Percentiles rank a stretch among this genome's conserved stretches.
These are phyloP conservation scores for Amanita subjunquillea DNA, from an alignment of 768 basidiomycete species.

Conservation along the genomic window DNA sequence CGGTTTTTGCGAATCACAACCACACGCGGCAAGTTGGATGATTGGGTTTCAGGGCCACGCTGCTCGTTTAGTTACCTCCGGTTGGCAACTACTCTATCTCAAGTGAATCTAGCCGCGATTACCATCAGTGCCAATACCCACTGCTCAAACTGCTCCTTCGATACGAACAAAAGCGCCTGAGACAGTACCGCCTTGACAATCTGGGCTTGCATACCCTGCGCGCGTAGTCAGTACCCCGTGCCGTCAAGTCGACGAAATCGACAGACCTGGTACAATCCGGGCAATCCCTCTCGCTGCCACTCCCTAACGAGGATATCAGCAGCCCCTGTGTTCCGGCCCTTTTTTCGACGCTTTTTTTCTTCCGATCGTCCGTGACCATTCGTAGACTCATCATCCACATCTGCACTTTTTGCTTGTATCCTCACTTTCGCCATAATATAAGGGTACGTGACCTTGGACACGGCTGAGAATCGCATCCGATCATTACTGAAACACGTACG, in stretches of 20 bases:
- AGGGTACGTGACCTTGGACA: conserved; percentile 76
- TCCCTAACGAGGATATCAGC: conserved; percentile 66
- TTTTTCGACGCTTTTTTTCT: conserved; percentile 31
- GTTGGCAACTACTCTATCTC: conserved; percentile 6
- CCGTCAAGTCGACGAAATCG: background rate
- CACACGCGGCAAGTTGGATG: background rate
- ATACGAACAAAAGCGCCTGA: conserved; percentile 92
- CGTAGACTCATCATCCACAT: conserved; percentile 35
- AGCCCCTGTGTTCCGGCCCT: conserved; percentile 57
- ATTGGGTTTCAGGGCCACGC: background rate
- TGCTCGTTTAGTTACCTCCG: background rate
- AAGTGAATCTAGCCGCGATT: conserved; percentile 30
- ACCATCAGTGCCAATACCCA: conserved; percentile 72
- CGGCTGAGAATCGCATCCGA: background rate
- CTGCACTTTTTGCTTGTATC: conserved; percentile 75
- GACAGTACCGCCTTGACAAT: conserved; percentile 92
- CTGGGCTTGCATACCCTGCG: conserved; percentile 91
- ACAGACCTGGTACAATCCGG: conserved; percentile 93
- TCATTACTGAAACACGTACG: conserved; percentile 35
- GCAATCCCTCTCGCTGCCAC: conserved; percentile 65
- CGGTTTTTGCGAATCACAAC: background rate
- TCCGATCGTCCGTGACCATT: conserved; percentile 27
- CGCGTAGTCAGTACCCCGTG: background rate
- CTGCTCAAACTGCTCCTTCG: conserved; percentile 94
- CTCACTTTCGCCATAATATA: conserved; percentile 97